phyloP scores from a whole-genome alignment of 2,329 filamentous ascomycete species.

The Calonectria montana region DNA sequence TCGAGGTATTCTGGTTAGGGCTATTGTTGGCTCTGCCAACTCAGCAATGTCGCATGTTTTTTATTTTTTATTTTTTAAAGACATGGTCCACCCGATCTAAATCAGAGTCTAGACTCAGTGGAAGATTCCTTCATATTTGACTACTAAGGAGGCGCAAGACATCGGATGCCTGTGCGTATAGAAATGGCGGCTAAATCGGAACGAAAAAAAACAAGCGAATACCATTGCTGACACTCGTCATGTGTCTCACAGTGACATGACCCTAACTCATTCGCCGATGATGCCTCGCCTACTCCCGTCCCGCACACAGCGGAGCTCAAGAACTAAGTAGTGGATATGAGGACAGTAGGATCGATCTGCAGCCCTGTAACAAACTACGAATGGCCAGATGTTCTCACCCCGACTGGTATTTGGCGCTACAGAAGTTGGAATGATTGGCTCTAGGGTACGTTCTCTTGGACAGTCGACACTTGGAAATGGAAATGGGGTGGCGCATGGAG shows the following conservation, averaged over 20 bases:
- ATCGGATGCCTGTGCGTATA: not conserved
- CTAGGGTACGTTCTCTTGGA: not conserved
- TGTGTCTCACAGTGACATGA: not conserved
- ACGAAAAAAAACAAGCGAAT: not conserved
- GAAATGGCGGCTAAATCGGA: not conserved
- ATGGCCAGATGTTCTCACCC: not conserved
- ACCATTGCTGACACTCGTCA: not conserved
- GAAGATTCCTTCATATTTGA: not conserved
- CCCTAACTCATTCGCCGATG: not conserved
- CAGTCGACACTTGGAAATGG: not conserved
- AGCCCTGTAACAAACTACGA: not conserved
- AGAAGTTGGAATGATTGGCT: not conserved
- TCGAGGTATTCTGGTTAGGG: not conserved
- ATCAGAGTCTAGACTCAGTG: not conserved
- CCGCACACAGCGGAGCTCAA: not conserved
- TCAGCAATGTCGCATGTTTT: not conserved
- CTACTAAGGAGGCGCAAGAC: not conserved
- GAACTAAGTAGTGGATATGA: not conserved
- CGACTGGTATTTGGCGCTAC: not conserved
- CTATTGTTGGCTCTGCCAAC: not conserved
- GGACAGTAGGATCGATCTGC: not conserved
- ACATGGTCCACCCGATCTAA: not conserved
- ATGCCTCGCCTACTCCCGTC: not conserved
- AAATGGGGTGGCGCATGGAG: conserved; percentile 10
- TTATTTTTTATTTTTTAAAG: not conserved